Percentiles rank a stretch among this genome's conserved stretches.
Conservation (phyloP, 805 yeast species). For the Isabelozyma rhagii region DNA sequence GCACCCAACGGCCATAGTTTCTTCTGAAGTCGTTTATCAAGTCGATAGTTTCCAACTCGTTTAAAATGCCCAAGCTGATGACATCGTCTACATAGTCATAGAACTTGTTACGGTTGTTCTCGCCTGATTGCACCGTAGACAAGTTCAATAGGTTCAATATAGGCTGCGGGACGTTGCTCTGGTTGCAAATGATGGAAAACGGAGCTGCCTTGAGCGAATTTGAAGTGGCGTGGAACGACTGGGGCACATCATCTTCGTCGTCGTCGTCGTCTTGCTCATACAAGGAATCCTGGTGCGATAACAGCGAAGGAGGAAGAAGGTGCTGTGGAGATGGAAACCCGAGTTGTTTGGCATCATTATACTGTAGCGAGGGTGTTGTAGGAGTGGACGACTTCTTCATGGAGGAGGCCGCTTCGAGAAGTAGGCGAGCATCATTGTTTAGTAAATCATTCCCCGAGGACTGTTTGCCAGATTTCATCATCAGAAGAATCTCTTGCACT, state of each 20-base stretch:
- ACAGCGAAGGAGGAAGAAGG: background rate
- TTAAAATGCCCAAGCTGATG: slow-evolving; percentile 47
- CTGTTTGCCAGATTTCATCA: slow-evolving; percentile 13
- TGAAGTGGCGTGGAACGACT: slow-evolving; percentile 33
- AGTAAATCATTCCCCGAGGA: slow-evolving; percentile 2
- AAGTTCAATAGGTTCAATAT: slow-evolving; percentile 26
- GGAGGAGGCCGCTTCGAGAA: slow-evolving; percentile 24
- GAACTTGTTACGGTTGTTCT: slow-evolving; percentile 6
- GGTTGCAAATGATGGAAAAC: slow-evolving; percentile 35
- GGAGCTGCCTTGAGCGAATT: slow-evolving; percentile 42
- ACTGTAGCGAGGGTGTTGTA: slow-evolving; percentile 4
- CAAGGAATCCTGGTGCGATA: background rate
- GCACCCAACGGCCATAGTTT: slow-evolving; percentile 75
- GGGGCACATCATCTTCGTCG: slow-evolving; percentile 2
- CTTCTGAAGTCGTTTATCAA: slow-evolving; percentile 58
- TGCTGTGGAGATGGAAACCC: background rate
- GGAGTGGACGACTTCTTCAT: slow-evolving; percentile 14
- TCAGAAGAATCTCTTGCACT: slow-evolving; percentile 28
- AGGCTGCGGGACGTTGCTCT: slow-evolving; percentile 34
- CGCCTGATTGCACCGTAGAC: slow-evolving; percentile 5
- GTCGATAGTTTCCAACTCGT: slow-evolving; percentile 44
- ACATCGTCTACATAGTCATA: slow-evolving; percentile 40
- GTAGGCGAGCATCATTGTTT: slow-evolving; percentile 20
- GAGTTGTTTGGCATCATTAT: background rate
- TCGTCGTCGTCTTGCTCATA: background rate